Percentiles rank a stretch among this genome's conserved stretches.
phyloP scores from a whole-genome alignment of 768 basidiomycete genomes.

The Suillus hirtellus region DNA sequence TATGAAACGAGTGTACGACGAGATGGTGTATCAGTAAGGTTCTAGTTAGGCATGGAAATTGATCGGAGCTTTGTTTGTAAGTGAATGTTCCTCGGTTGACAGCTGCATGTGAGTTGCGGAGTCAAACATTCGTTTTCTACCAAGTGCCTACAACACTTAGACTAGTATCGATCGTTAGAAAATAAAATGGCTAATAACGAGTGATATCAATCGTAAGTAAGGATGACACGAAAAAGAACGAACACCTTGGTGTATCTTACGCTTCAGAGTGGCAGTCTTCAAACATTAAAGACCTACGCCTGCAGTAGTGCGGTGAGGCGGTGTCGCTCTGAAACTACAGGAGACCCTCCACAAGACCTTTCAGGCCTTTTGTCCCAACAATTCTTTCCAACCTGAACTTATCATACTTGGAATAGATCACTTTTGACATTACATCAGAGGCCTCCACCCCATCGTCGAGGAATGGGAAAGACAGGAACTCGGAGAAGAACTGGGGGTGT shows the following conservation, averaged over 20 bases:
- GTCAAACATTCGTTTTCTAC: not conserved
- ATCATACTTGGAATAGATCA: constrained; percentile 89
- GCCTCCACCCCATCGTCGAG: constrained; percentile 85
- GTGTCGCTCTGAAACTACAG: not conserved
- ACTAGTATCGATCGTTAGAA: not conserved
- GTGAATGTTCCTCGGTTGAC: not conserved
- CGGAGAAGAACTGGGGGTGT: constrained; percentile 90
- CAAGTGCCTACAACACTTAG: not conserved
- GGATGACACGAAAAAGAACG: not conserved
- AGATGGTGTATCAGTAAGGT: not conserved
- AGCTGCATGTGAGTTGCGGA: no score
- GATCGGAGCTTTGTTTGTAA: not conserved
- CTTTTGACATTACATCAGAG: constrained; percentile 78
- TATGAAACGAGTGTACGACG: not conserved
- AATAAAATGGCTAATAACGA: not conserved
- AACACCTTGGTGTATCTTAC: not conserved
- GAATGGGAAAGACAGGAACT: constrained; percentile 89
- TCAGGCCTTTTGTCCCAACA: constrained; percentile 27
- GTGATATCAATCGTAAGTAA: not conserved
- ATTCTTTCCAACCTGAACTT: constrained; percentile 86
- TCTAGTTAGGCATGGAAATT: not conserved
- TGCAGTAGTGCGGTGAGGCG: not conserved
- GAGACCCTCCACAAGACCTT: constrained; percentile 15
- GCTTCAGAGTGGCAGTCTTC: not conserved
- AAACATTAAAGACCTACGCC: not conserved